Evolutionary conservation across 2,329 filamentous ascomycete species (phyloP), one percentile per base, ranked within the genome.

Genomic region (Colletotrichum tamarilloi): DNA sequence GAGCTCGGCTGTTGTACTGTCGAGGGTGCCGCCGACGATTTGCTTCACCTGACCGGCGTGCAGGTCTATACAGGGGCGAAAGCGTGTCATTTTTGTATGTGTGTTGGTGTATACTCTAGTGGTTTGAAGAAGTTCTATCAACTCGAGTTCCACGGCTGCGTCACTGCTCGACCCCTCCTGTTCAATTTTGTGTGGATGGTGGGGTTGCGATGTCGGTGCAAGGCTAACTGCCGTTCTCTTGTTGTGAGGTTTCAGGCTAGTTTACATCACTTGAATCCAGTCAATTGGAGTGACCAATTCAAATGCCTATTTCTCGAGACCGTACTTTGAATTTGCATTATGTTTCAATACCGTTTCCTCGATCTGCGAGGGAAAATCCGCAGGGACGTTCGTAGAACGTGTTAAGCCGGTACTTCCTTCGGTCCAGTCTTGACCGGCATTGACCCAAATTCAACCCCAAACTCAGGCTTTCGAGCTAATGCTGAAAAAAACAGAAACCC

Each of bases 41-140:
- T 99, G 97, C 87, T 99, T 99, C 73, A 99, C 97, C 81, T 96
- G 93, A 16, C 97, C 97, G n/a, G 95, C 93, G 83, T 99, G 97
- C 66, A 99, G 90, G 85, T 99, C 97, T 83, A 99, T 98, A 81
- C 97, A 99, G 24, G 97, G 97, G 52, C 97, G 90, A 81, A 99
- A 99, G 77, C 92, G 92, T 3, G 97, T 98, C 97, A 99, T 98
- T 56, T 75, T 85, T 49, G 24, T 53, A 14, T 53, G 53, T 52
- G 53, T 24, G 19, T 19, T 26, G 24, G 28, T 53, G 42, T 22
- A 19, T 22, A 4, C 8, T 49, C 52, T 53, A 32, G 30, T 12
- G 59, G 63, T 49, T 32, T 52, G 71, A 38, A 62, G 63, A 58
- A 62, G 63, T 46, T 42, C 57, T 14, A n/a, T 58, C 46, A 12